Conservation (phyloP, 1,139 yeast genomes). For the Yamadazyma oceani region DNA sequence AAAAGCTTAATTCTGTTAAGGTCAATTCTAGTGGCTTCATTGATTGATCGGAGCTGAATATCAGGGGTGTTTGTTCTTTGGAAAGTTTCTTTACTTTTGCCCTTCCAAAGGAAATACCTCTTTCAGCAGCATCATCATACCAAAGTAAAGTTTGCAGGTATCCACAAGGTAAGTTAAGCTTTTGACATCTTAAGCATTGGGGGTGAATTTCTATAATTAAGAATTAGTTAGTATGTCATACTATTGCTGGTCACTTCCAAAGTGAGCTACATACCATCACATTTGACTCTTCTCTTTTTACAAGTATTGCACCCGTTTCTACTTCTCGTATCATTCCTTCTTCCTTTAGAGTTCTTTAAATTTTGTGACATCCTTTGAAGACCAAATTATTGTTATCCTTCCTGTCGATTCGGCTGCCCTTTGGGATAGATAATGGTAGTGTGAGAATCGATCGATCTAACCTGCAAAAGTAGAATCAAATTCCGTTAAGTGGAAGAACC, state of each 20-base stretch:
- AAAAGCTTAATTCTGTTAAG: slow-evolving; percentile 13
- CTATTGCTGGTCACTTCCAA: slow-evolving; percentile 11
- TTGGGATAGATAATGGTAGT: too few species aligned
- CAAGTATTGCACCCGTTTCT: slow-evolving; percentile 28
- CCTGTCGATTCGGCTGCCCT: too few species aligned
- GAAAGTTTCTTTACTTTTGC: slow-evolving; percentile 25
- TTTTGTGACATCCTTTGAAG: too few species aligned
- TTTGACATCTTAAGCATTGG: slow-evolving; percentile 23
- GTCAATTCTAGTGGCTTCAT: slow-evolving; percentile 8
- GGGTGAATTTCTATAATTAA: slow-evolving; percentile 23
- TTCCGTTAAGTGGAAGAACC: too few species aligned
- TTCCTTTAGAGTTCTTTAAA: background rate
- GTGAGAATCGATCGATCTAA: too few species aligned
- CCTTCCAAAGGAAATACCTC: slow-evolving; percentile 37
- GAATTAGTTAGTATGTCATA: slow-evolving; percentile 7
- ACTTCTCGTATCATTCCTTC: slow-evolving; percentile 16
- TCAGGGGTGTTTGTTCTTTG: too few species aligned
- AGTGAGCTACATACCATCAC: slow-evolving; percentile 20
- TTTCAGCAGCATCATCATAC: slow-evolving; percentile 34
- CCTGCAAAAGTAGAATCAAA: too few species aligned
- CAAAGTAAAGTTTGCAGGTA: slow-evolving; percentile 22
- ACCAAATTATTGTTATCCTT: too few species aligned
- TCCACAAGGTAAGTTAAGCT: slow-evolving; percentile 20
- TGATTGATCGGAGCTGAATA: slow-evolving; percentile 15
- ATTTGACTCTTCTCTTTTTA: slow-evolving; percentile 26